Conservation (phyloP, 2,329 filamentous ascomycete genomes). For the Fusarium azukiicola region DNA sequence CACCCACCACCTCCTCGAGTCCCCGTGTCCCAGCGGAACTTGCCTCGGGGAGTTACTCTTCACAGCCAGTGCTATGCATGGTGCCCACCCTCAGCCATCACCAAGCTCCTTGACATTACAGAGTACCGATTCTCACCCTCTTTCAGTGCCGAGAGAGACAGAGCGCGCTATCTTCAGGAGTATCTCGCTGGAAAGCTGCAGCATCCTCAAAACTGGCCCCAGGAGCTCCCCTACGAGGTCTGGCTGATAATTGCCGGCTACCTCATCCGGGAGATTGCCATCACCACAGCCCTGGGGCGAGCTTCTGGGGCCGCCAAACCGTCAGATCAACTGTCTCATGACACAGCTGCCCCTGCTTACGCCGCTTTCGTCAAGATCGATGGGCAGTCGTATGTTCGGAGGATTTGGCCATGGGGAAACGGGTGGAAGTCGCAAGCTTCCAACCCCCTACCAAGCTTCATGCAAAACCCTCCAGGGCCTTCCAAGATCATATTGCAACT, state of each 20-base stretch:
- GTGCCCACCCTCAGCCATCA: too few species aligned
- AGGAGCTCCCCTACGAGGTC: neutral
- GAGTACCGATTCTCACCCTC: neutral
- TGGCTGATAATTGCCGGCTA: constrained; percentile 4
- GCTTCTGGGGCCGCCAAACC: neutral
- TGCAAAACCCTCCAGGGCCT: neutral
- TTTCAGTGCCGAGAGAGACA: neutral
- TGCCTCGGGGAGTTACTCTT: too few species aligned
- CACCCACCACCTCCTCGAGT: too few species aligned
- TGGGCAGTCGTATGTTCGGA: neutral
- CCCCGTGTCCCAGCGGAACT: too few species aligned
- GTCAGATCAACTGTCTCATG: too few species aligned
- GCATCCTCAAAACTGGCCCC: neutral
- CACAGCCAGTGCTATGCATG: too few species aligned
- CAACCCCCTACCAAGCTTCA: neutral
- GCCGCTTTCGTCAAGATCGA: neutral
- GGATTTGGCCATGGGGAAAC: too few species aligned
- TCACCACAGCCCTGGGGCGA: neutral
- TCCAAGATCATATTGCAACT: neutral
- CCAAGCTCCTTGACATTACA: too few species aligned
- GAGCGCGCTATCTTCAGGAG: neutral
- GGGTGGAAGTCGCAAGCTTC: too few species aligned
- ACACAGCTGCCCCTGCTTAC: neutral
- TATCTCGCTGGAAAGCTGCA: neutral
- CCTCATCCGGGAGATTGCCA: neutral